Evolutionary conservation across 495 filamentous ascomycete species (phyloP).

Genomic region (Aspergillus saccharolyticus): DNA sequence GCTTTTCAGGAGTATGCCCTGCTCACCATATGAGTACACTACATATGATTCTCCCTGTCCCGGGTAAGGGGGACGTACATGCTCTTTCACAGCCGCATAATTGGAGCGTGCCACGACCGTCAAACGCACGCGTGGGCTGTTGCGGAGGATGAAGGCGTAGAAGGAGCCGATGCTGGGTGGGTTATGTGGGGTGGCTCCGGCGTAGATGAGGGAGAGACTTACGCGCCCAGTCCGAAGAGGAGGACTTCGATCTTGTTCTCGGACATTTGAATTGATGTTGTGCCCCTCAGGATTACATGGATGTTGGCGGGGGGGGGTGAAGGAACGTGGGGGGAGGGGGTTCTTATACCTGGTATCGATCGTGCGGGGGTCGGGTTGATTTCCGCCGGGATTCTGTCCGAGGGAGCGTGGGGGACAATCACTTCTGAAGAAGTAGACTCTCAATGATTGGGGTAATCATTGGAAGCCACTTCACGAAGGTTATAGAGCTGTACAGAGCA

Average conservation of each 20-base stretch:
- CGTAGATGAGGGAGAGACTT: background rate
- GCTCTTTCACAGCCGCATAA: constrained; percentile 40
- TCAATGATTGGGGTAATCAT: too few relatives aligned
- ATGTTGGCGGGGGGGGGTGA: background rate
- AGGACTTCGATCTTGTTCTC: background rate
- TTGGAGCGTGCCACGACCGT: constrained; percentile 51
- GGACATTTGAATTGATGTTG: background rate
- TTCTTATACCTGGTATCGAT: too few relatives aligned
- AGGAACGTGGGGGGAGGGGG: background rate
- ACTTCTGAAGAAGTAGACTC: too few relatives aligned
- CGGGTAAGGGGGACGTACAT: constrained; percentile 21
- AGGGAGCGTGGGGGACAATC: too few relatives aligned
- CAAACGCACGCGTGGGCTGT: constrained; percentile 36
- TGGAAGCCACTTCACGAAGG: too few relatives aligned
- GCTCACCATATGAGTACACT: too few relatives aligned
- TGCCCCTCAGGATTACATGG: background rate
- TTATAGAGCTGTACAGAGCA: too few relatives aligned
- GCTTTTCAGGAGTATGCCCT: constrained; percentile 45
- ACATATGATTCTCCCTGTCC: background rate
- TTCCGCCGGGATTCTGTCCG: background rate
- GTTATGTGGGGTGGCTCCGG: background rate
- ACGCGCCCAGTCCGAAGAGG: background rate
- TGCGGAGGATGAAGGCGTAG: constrained; percentile 44
- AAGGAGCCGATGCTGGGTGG: constrained; percentile 40
- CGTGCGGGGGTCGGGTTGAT: background rate